Evolutionary conservation across 345 rosid species (phyloP).

Genomic region (Acer negundo): DNA sequence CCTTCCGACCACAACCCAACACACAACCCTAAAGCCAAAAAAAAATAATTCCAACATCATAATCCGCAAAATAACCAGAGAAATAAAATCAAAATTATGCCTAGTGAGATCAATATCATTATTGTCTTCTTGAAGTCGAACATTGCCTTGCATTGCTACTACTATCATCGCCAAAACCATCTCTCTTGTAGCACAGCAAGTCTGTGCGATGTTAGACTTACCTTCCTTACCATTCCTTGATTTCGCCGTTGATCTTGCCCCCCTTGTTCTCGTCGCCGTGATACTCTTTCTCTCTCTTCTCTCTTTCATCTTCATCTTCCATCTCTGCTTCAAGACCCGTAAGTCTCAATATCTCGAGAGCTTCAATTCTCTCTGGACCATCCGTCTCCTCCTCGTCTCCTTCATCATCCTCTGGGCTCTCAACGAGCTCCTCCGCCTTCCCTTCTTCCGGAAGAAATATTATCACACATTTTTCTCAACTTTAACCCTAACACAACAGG

Average conservation of each 20-base stretch:
- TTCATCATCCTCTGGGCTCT: conserved; percentile 50
- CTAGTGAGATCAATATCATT: neutral
- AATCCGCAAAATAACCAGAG: too few relatives aligned
- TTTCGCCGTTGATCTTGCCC: conserved; percentile 39
- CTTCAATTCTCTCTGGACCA: conserved; percentile 67
- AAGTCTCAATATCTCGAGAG: conserved; percentile 37
- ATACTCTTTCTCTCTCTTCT: conserved; percentile 49
- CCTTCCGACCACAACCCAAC: conserved; percentile 25
- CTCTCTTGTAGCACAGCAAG: neutral
- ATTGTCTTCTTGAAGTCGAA: neutral
- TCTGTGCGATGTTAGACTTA: conserved; percentile 28
- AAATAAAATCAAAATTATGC: conserved; percentile 6
- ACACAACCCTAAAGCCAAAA: neutral
- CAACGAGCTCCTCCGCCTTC: conserved; percentile 45
- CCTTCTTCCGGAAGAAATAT: conserved; percentile 35
- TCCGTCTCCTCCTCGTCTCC: conserved; percentile 53
- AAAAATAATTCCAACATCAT: neutral
- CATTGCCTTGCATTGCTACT: neutral
- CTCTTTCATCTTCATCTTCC: conserved; percentile 48
- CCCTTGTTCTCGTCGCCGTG: conserved; percentile 31
- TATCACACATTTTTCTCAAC: conserved; percentile 24
- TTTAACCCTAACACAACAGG: conserved; percentile 23
- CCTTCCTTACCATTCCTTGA: conserved; percentile 30
- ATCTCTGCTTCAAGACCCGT: conserved; percentile 45
- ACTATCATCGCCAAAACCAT: conserved; percentile 15